A percentile compares a stretch with the other conserved stretches of the same genome.
These are phyloP conservation scores for Epichloe sp. DNA, from an alignment of 2,329 filamentous ascomycete species.

Conservation along the genomic window DNA sequence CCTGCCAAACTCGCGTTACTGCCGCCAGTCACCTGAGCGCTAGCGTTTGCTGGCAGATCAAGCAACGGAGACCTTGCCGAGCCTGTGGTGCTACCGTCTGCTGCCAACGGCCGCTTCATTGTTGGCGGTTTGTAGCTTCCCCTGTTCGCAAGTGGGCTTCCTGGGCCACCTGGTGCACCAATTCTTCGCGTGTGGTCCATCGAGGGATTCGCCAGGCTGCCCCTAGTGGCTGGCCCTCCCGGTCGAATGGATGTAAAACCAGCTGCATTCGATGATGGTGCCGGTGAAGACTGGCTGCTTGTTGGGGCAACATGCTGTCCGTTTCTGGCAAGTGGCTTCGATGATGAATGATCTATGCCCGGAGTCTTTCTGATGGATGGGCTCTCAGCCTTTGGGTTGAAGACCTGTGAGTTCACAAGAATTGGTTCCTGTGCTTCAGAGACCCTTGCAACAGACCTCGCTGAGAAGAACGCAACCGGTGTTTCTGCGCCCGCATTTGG, in stretches of 20 bases:
- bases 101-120: slow-evolving; percentile 37
- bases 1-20: slow-evolving; percentile 5
- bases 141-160: slow-evolving; percentile 46
- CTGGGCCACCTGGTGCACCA: slow-evolving; percentile 39
- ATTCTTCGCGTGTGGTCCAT: slow-evolving; percentile 43
- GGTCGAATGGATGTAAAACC: slow-evolving; percentile 18
- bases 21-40: slow-evolving; percentile 9
- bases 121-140: slow-evolving; percentile 46
- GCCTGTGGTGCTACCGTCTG: slow-evolving; percentile 12
- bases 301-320: slow-evolving; percentile 37
- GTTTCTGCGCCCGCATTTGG: slow-evolving; percentile 13
- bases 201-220: slow-evolving; percentile 38
- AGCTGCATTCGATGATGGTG: slow-evolving; percentile 11
- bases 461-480: slow-evolving; percentile 6
- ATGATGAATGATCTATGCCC: slow-evolving; percentile 69
- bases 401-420: slow-evolving; percentile 29
- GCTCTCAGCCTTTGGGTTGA: slow-evolving; percentile 63
- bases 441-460: slow-evolving; percentile 13
- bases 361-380: slow-evolving; percentile 83
- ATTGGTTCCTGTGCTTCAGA: slow-evolving; percentile 23
- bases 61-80: slow-evolving; percentile 30
- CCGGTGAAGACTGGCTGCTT: slow-evolving; percentile 15
- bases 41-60: slow-evolving; percentile 36
- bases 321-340: slow-evolving; percentile 54
- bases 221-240: slow-evolving; percentile 18